phyloP scores from a whole-genome alignment of 768 basidiomycete genomes.

The Galerina sulciceps region DNA sequence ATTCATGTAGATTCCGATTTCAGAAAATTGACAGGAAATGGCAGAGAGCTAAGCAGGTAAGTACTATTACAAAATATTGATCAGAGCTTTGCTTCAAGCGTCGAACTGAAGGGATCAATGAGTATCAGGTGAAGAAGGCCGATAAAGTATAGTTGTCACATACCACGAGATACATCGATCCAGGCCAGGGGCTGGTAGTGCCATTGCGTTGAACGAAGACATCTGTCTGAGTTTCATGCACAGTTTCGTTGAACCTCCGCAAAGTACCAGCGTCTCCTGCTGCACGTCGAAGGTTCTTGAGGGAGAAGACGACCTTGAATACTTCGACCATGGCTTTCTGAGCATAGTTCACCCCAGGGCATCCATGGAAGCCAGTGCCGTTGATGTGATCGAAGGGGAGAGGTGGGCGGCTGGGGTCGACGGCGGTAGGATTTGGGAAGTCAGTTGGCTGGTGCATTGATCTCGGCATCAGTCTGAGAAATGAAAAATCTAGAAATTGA shows the following conservation, averaged over 20 bases:
- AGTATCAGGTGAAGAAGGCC: not conserved
- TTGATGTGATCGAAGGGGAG: slow-evolving; percentile 4
- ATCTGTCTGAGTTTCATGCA: slow-evolving; percentile 16
- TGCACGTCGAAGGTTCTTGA: slow-evolving; percentile 50
- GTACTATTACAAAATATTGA: too few relatives aligned
- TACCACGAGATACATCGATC: slow-evolving; percentile 18
- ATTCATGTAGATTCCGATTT: too few relatives aligned
- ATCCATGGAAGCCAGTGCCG: slow-evolving; percentile 45
- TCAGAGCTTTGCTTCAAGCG: not conserved
- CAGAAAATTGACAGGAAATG: too few relatives aligned
- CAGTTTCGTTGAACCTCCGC: slow-evolving; percentile 12
- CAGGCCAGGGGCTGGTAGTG: slow-evolving; percentile 12
- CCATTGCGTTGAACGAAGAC: slow-evolving; percentile 18
- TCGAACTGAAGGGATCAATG: not conserved
- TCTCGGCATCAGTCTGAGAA: not conserved
- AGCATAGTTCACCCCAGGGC: slow-evolving; percentile 39
- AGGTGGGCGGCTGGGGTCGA: slow-evolving; percentile 8
- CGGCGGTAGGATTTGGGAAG: slow-evolving; percentile 2
- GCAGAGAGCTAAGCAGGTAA: too few relatives aligned
- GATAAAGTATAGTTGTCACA: not conserved
- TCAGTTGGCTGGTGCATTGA: not conserved
- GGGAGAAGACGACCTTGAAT: slow-evolving; percentile 48
- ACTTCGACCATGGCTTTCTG: slow-evolving; percentile 46
- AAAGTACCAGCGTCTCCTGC: slow-evolving; percentile 42
- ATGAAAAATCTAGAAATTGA: not conserved